These are phyloP conservation scores for Hammondia hammondi DNA, from an alignment of 169 alveolate genomes.

Conservation along the genomic window DNA sequence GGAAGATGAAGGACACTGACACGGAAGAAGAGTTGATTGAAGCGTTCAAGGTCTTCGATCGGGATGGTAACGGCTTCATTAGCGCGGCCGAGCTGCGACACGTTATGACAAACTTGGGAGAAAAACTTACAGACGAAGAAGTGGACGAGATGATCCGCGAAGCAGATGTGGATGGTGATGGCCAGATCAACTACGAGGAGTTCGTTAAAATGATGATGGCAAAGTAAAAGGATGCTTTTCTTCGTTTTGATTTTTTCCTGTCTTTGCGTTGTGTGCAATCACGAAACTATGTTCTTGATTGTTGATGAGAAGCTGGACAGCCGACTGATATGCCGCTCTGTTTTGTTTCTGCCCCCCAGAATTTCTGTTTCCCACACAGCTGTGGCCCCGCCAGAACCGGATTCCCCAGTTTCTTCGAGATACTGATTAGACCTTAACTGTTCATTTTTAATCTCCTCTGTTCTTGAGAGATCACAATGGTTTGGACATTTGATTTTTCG, in stretches of 20 bases:
- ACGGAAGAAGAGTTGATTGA: conserved; percentile 98
- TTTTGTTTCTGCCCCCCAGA: background rate
- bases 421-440: background rate
- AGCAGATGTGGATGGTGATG: conserved; percentile 99
- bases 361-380: background rate
- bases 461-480: background rate
- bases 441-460: background rate
- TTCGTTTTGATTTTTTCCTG: background rate
- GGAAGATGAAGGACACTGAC: conserved; percentile 99
- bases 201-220: conserved; percentile 98
- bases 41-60: conserved; percentile 97
- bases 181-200: conserved; percentile 98
- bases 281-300: background rate
- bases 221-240: conserved; percentile 77
- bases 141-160: conserved; percentile 99
- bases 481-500: background rate
- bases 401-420: background rate
- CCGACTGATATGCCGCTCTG: background rate
- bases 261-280: background rate
- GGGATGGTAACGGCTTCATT: conserved; percentile 98
- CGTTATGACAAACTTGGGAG: conserved; percentile 99
- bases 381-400: background rate
- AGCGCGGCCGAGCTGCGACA: conserved; percentile 98
- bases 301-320: background rate
- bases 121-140: conserved; percentile 97